These are phyloP conservation scores for Candida nonsorbophila DNA, from an alignment of 805 yeast species.

Conservation along the genomic window DNA sequence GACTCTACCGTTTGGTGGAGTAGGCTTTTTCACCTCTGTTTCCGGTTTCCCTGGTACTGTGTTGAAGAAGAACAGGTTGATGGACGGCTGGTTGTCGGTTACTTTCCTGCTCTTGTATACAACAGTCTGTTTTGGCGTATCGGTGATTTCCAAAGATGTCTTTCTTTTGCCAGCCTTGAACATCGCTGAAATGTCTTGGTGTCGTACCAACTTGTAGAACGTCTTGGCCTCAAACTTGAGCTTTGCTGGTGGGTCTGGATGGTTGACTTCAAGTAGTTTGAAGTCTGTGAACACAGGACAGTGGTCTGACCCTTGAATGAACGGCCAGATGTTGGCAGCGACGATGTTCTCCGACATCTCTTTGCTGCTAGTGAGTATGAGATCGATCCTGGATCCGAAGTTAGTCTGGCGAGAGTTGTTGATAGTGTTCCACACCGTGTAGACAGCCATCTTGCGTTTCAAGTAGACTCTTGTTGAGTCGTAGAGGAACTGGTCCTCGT, in stretches of 20 bases:
- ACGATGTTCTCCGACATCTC: conserved; percentile 23
- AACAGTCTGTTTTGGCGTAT: conserved; percentile 8
- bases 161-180: conserved; percentile 13
- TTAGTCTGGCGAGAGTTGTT: conserved; percentile 74
- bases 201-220: conserved; percentile 35
- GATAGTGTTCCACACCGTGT: conserved; percentile 89
- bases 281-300: conserved; percentile 85
- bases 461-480: conserved; percentile 58
- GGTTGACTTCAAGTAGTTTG: conserved; percentile 12
- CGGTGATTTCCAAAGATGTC: conserved; percentile 2
- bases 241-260: conserved; percentile 1
- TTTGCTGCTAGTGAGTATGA: conserved; percentile 46
- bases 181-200: conserved; percentile 28
- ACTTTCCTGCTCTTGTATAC: conserved; percentile 13
- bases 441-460: conserved; percentile 59
- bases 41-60: conserved; percentile 1
- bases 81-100: conserved; percentile 14
- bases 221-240: conserved; percentile 51
- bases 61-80: conserved; percentile 16
- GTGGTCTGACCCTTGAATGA: conserved; percentile 84
- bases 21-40: not conserved
- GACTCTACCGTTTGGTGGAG: not conserved
- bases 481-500: conserved; percentile 29
- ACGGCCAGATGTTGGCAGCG: conserved; percentile 59
- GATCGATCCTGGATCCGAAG: conserved; percentile 85